These are phyloP conservation scores for Vanrija sp. DNA, from an alignment of 1,284 basidiomycete genomes.

Conservation along the genomic window DNA sequence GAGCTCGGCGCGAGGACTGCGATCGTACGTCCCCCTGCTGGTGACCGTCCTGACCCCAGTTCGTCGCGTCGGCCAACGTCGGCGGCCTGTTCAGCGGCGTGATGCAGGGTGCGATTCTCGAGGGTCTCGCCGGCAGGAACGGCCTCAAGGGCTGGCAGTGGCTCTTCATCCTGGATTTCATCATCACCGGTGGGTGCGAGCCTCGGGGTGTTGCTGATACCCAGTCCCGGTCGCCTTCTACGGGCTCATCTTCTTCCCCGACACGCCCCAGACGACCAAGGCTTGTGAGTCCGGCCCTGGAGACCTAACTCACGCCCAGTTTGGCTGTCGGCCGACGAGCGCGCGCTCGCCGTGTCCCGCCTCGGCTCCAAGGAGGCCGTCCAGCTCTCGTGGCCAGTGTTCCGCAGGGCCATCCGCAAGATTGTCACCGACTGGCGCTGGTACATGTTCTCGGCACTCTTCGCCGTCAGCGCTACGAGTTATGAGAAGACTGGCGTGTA, in stretches of 20 bases:
- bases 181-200: too few species aligned
- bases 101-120: conserved; percentile 35
- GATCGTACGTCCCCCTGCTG: conserved; percentile 4
- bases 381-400: conserved; percentile 17
- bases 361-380: conserved; percentile 13
- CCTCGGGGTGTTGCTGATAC: too few species aligned
- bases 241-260: conserved; percentile 39
- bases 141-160: conserved; percentile 54
- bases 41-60: neutral
- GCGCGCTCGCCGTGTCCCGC: conserved; percentile 22
- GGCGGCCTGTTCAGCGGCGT: conserved; percentile 36
- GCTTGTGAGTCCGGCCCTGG: conserved; percentile 17
- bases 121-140: conserved; percentile 52
- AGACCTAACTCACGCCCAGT: neutral
- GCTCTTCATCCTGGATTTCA: conserved; percentile 53
- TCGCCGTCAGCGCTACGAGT: conserved; percentile 23
- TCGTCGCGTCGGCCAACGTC: conserved; percentile 30
- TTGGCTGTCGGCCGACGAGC: conserved; percentile 33
- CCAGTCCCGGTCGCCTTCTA: conserved; percentile 35
- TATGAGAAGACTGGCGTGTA: conserved; percentile 33
- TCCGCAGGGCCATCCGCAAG: conserved; percentile 19
- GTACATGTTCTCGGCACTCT: conserved; percentile 32
- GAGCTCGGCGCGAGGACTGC: conserved; percentile 36
- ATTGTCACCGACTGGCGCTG: conserved; percentile 24
- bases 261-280: conserved; percentile 27